Percentiles rank a stretch among this genome's conserved stretches.
These are phyloP conservation scores for Colletotrichum sp. DNA, from an alignment of 2,329 filamentous ascomycete species.

Conservation along the genomic window DNA sequence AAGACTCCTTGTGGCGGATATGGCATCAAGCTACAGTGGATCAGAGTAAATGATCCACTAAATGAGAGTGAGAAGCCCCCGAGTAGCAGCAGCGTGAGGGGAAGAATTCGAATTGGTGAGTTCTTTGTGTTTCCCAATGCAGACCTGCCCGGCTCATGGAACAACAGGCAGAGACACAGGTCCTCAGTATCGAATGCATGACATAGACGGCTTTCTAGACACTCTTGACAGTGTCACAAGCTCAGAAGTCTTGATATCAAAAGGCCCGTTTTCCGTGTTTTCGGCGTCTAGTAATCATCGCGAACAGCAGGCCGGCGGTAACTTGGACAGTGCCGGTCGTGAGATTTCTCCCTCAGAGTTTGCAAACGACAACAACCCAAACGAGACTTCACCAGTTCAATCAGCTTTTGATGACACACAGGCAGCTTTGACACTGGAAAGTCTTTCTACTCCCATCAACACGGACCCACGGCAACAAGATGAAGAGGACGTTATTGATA, in stretches of 20 bases:
- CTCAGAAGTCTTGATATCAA: not conserved
- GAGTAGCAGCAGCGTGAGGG: not conserved
- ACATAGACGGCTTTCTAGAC: not conserved
- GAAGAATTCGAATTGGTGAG: not conserved
- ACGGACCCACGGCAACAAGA: not conserved
- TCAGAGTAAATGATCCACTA: not conserved
- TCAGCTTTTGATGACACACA: not conserved
- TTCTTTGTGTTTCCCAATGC: not conserved
- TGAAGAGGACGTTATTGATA: not conserved
- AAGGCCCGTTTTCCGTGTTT: not conserved
- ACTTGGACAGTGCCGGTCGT: rapidly evolving
- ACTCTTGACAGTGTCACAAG: not conserved
- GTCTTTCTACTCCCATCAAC: not conserved
- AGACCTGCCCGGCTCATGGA: not conserved
- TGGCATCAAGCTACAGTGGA: not conserved
- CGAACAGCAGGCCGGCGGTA: not conserved
- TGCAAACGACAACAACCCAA: not conserved
- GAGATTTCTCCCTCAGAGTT: not conserved
- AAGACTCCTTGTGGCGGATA: not conserved
- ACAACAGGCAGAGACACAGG: not conserved
- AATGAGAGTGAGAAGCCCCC: not conserved
- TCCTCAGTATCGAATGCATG: not conserved
- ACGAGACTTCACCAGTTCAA: not conserved
- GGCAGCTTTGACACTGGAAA: not conserved
- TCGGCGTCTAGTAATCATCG: not conserved